Percentiles rank a stretch among this genome's conserved stretches.
These are phyloP conservation scores for Monilinia fructigena DNA, from an alignment of 2,329 filamentous ascomycete genomes.

Conservation along the genomic window DNA sequence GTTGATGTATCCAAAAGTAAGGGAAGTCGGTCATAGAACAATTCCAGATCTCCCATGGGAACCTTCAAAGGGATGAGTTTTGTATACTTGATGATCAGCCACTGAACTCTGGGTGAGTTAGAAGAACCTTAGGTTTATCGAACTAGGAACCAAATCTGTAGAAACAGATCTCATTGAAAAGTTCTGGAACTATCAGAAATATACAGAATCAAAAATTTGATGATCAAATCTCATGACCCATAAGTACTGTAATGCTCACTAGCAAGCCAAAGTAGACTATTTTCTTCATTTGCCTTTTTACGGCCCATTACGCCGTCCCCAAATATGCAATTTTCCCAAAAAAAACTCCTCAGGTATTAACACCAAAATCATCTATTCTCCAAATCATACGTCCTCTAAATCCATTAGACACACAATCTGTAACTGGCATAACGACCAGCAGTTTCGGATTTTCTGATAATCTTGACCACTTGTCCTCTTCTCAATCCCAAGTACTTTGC, in stretches of 20 bases:
- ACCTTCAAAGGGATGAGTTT: neutral
- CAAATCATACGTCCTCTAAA: neutral
- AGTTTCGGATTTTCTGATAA: constrained; percentile 92
- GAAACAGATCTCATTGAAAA: constrained; percentile 12
- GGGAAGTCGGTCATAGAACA: neutral
- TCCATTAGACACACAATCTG: constrained; percentile 59
- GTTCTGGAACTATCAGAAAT: constrained; percentile 12
- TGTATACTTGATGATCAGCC: neutral
- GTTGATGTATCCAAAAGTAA: neutral
- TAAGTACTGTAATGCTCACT: neutral
- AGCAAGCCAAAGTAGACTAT: constrained; percentile 9
- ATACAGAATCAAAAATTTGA: neutral
- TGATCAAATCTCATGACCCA: neutral
- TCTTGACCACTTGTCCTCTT: constrained; percentile 95
- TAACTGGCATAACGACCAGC: constrained; percentile 97
- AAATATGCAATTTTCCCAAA: constrained; percentile 27
- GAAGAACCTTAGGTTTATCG: neutral
- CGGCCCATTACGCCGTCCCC: constrained; percentile 16
- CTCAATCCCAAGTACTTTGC: constrained; percentile 87
- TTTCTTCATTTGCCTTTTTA: constrained; percentile 8
- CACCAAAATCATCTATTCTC: constrained; percentile 24
- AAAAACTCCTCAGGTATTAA: constrained; percentile 27
- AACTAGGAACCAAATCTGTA: neutral
- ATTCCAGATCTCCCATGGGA: neutral
- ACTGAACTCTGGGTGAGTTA: neutral